Evolutionary conservation across 257 asterid species (phyloP), one percentile per base, ranked within the genome.

Genomic region (Agastache rugosa): DNA sequence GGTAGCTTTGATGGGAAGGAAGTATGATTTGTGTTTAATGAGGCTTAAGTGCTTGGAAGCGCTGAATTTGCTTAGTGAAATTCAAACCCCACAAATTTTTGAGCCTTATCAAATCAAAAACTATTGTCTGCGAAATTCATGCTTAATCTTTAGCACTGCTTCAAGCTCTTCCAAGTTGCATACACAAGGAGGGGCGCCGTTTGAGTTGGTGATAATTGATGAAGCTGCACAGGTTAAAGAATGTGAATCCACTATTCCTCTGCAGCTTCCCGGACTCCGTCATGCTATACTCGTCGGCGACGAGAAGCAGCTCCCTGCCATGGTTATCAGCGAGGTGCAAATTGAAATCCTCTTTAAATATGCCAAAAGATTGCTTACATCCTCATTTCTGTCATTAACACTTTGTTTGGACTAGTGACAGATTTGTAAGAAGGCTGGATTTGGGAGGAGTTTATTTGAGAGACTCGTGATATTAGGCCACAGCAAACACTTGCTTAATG

Each of bases 171-270:
- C 83, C 10, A 90, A 76, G 60, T 64, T 93, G 83, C 84, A 73
- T 37, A 19, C 56, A 11, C 50, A 51, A 19, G 80, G 74, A 15
- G 77, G 79, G 83, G 31, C 29, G 2, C 82, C 87, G 6, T 22
- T 85, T 15, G 83, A 90, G 11, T 15, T 90, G 74, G 82, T 86
- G 79, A 75, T 90, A 51, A 81, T 92, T 25, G 97, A 92, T 75
- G 98, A 92, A 83, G 98, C 98, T 39, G 97, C 97, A 42, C 96
- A 90, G 69, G 81, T 90, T 35, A 90, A 92, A 80, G 96, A 92
- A 72, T 90, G 97, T 14, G 98, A 92, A 71, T 82, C 97, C 27
- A 77, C 77, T 10, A 85, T 92, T 19, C 92, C 98, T 3, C 81
- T 92, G 64, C 98, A 86, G 79, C 81, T 92, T 60, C 75, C 75